phyloP scores from a whole-genome alignment of 2,329 filamentous ascomycete genomes.

The Dactylellina leptospora region DNA sequence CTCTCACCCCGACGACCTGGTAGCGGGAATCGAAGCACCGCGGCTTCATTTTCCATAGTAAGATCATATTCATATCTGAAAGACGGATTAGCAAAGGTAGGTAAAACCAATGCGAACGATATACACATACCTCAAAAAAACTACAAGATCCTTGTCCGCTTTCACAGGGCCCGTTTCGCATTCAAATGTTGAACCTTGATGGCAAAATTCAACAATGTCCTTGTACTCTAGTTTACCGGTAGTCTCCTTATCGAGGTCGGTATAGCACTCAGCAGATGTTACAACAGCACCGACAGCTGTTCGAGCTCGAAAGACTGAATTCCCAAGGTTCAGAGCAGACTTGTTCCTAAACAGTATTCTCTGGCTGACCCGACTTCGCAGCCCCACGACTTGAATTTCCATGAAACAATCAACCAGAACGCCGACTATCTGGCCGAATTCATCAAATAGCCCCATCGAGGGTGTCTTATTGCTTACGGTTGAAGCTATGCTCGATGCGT shows the following conservation, averaged over 20 bases:
- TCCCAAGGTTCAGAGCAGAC: constrained; percentile 16
- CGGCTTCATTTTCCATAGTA: constrained; percentile 30
- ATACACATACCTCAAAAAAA: constrained; percentile 35
- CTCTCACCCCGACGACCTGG: constrained; percentile 45
- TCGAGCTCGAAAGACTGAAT: constrained; percentile 39
- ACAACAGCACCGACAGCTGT: constrained; percentile 21
- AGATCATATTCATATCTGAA: constrained; percentile 49
- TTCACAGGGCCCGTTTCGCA: constrained; percentile 36
- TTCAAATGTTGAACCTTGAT: constrained; percentile 37
- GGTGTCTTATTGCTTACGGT: background rate
- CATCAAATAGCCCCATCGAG: constrained; percentile 48
- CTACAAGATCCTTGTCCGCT: constrained; percentile 32
- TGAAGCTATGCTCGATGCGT: constrained; percentile 14
- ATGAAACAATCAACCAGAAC: constrained; percentile 44
- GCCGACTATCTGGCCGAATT: constrained; percentile 40
- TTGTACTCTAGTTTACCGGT: constrained; percentile 19
- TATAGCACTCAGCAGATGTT: constrained; percentile 48
- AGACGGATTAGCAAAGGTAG: background rate
- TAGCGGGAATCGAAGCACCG: constrained; percentile 42
- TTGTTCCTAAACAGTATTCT: constrained; percentile 50
- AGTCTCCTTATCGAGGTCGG: constrained; percentile 18
- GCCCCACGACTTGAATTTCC: constrained; percentile 30
- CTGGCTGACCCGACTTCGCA: constrained; percentile 38
- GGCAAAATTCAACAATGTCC: constrained; percentile 29
- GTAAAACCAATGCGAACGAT: too few relatives aligned